These are phyloP conservation scores for Cercospora zeina DNA, from an alignment of 2,329 filamentous ascomycete species.

Conservation along the genomic window DNA sequence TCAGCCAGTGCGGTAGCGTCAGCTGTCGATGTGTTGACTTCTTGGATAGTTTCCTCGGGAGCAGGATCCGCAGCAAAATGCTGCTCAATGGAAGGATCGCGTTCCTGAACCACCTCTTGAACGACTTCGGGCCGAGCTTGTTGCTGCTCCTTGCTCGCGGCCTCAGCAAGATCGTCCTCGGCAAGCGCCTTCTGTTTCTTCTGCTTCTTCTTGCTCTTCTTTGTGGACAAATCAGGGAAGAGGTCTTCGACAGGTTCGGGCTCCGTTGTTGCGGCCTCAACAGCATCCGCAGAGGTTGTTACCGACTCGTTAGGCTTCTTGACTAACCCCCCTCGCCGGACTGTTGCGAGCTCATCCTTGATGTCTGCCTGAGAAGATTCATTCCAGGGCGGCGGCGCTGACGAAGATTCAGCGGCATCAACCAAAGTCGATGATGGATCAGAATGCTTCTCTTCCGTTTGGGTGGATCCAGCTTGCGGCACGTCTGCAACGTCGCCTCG, in stretches of 20 bases:
- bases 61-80: not conserved
- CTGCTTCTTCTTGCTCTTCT: conserved; percentile 34
- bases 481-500: not conserved
- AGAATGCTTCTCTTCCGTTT: not conserved
- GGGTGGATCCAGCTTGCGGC: not conserved
- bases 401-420: not conserved
- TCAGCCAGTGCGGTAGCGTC: not conserved
- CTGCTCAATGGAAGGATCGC: conserved; percentile 1
- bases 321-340: not conserved
- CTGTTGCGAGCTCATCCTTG: not conserved
- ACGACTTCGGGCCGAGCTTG: not conserved
- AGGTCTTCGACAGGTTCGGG: conserved; percentile 20
- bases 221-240: conserved; percentile 23
- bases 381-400: not conserved
- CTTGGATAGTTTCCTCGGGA: not conserved
- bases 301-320: not conserved
- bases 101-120: not conserved
- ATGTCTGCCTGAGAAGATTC: not conserved
- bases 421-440: not conserved
- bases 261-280: not conserved
- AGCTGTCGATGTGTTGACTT: not conserved
- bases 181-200: conserved; percentile 25
- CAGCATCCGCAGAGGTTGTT: not conserved
- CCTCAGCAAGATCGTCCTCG: conserved; percentile 7
- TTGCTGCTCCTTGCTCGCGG: not conserved